Evolutionary conservation across 805 yeast species (phyloP).

Genomic region (Candida oleophila): DNA sequence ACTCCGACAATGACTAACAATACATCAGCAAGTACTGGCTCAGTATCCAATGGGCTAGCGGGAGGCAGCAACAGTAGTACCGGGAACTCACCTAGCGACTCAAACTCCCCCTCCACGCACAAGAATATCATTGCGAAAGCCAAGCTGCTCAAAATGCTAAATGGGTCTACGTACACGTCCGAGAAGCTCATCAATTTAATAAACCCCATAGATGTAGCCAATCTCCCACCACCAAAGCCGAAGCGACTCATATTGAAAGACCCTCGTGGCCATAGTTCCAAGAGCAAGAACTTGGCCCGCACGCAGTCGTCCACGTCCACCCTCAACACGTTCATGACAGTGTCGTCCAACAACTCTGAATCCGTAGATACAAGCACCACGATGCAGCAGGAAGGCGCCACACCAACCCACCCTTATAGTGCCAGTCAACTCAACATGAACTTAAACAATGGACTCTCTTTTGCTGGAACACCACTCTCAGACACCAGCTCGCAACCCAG

Average conservation of each 20-base stretch:
- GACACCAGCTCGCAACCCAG: background rate
- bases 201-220: slow-evolving; percentile 73
- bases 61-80: slow-evolving; percentile 1
- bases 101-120: slow-evolving; percentile 7
- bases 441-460: background rate
- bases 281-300: slow-evolving; percentile 24
- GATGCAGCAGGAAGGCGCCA: background rate
- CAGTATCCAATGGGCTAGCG: background rate
- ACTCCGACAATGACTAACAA: slow-evolving; percentile 2
- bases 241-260: slow-evolving; percentile 63
- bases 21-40: background rate
- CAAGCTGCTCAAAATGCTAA: slow-evolving; percentile 23
- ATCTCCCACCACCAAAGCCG: slow-evolving; percentile 64
- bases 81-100: background rate
- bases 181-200: slow-evolving; percentile 60
- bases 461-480: background rate
- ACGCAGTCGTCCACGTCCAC: slow-evolving; percentile 37
- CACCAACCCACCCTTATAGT: background rate
- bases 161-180: slow-evolving; percentile 39
- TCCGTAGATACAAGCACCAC: slow-evolving; percentile 5
- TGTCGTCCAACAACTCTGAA: slow-evolving; percentile 34
- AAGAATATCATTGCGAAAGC: slow-evolving; percentile 19
- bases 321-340: slow-evolving; percentile 28
- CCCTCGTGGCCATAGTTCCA: slow-evolving; percentile 25
- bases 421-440: slow-evolving; percentile 2